Evolutionary conservation across 371 early-diverging fungal genomes (phyloP), one percentile per base, ranked within the genome.

Genomic region (Zychaea mexicana): DNA sequence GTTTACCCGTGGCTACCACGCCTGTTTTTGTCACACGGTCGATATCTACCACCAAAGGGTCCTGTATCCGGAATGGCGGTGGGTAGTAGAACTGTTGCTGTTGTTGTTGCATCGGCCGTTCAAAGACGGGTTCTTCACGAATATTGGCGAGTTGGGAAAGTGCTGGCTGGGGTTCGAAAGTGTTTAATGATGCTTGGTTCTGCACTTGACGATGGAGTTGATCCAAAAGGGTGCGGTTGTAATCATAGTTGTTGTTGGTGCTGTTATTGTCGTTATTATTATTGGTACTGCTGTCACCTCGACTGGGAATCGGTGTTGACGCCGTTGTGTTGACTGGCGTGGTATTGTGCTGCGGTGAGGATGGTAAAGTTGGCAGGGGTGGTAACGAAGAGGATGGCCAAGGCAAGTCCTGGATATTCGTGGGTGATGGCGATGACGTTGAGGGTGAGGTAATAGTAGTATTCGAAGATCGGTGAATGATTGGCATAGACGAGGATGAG

Each of bases 31-130:
- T 78, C 12, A 68, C 60, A 12, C 66, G 71, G 12, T 78, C 70
- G 3, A 78, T 76, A 64, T 79, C 79, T 0, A 65, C 68, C 10
- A 76, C 69, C n/a, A 79, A 49, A 17, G 79, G 79, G 32, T 76
- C 74, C 19, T 74, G 72, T 42, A 79, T 70, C 39, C 67, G 68
- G 33, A 70, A 70, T 5, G 72, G 70, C 1, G 68, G 69, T 21
- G 62, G 62, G 33, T 59, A 60, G 15, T 63, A 33, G 19, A 27
- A 7, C n/a, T n/a, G n/a, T n/a, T n/a, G n/a, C n/a, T n/a, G n/a
- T n/a, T n/a, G n/a, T n/a, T 42, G 42, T 5, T 42, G 42, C 24
- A 2, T 22, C 17, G 19, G 28, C 22, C 59, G 42, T 46, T 58
- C 59, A 26, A 45, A 58, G 1, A 36, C 33, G 7, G 56, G 56